Evolutionary conservation across 225 moss, liverwort and hornwort genomes (phyloP), one percentile per base, ranked within the genome.

Genomic region (Lunularia cruciata): DNA sequence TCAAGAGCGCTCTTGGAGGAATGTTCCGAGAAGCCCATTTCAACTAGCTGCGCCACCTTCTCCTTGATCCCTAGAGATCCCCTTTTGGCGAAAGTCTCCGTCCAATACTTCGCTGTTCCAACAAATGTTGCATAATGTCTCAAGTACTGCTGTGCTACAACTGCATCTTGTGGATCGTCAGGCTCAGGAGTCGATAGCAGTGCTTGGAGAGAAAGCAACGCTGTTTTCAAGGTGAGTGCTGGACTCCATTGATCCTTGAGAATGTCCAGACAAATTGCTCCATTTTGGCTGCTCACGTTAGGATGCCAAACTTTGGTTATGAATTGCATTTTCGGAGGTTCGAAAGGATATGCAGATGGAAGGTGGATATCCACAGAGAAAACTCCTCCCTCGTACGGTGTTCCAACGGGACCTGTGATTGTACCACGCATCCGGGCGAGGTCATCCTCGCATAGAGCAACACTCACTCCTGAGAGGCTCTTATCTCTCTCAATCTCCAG

Each of bases 261-360:
- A 68, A 98, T 98, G 59, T 98, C 96, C 75, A 98, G 76, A 81
- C 93, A 98, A 38, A 98, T 98, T 35, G 96, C 96, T 64, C 96
- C 96, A 40, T 98, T 98, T 75, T 93, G 96, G 76, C 93, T 98
- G 77, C 93, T 98, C 13, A 98, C 87, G 36, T 98, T 98, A 25
- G 96, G 96, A 72, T 98, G 96, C 96, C 96, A 98, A 68, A 98
- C 96, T 92, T 98, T 98, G 28, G 96, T 98, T 56, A 86, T 79
- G 49, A 98, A 98, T 84, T 92, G 92, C 96, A 98, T 98, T 82
- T 98, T 98, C 45, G 96, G 96, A 67, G 96, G 96, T 76, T 92
- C 92, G 73, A 98, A 92, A 36, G 96, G 96, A 79, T 98, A 98
- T 22, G 90, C 92, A 87, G 92, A 83, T 60, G 96, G 92, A 63